Evolutionary conservation across 176 grass and related monocot genomes (phyloP).

Genomic region (Zizania latifolia): DNA sequence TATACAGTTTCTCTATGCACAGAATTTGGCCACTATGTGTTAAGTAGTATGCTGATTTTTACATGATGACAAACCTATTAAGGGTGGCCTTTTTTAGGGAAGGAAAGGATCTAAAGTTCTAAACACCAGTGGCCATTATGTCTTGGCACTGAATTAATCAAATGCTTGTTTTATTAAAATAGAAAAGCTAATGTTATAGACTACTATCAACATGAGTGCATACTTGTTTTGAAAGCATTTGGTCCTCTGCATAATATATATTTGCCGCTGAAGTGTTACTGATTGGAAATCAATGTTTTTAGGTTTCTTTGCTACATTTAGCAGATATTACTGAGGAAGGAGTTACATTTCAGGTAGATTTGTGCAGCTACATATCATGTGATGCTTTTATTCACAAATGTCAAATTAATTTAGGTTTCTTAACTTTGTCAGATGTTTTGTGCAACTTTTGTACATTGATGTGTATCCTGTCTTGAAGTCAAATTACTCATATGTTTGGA

Average conservation of each 20-base stretch:
- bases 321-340: slow-evolving; percentile 97
- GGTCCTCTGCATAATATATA: neutral
- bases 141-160: neutral
- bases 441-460: neutral
- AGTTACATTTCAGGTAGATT: slow-evolving; percentile 92
- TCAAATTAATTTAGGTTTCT: neutral
- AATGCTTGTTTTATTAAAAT: neutral
- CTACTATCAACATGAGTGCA: neutral
- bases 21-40: neutral
- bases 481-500: neutral
- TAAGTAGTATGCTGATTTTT: neutral
- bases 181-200: neutral
- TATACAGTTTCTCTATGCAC: neutral
- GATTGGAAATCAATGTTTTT: slow-evolving; percentile 14
- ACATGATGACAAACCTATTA: neutral
- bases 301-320: slow-evolving; percentile 98
- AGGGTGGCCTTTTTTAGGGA: neutral
- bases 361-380: neutral
- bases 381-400: neutral
- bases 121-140: neutral
- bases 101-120: neutral
- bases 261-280: slow-evolving; percentile 15
- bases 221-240: neutral
- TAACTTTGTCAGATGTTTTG: neutral
- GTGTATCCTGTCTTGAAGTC: neutral